phyloP scores from a whole-genome alignment of 345 rosid species.

The Mallotus nudiflorus region DNA sequence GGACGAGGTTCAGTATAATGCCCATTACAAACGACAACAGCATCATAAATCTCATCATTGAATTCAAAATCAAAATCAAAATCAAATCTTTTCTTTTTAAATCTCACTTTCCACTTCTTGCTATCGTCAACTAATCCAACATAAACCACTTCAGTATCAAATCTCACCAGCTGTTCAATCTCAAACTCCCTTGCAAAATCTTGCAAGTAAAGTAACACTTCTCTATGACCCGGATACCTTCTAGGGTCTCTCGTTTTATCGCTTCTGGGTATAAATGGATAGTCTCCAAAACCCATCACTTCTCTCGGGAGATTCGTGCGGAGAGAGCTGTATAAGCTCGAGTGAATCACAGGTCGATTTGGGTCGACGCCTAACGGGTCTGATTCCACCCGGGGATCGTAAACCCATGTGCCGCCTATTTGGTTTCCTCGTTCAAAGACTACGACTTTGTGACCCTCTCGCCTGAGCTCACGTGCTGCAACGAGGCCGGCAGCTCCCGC shows the following conservation, averaged over 20 bases:
- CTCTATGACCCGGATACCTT: constrained; percentile 68
- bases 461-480: constrained; percentile 73
- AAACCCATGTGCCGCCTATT: constrained; percentile 77
- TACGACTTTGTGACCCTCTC: constrained; percentile 78
- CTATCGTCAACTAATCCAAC: constrained; percentile 36
- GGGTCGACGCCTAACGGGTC: constrained; percentile 74
- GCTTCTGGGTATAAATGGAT: constrained; percentile 47
- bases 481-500: too few species aligned
- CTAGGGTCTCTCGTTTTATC: constrained; percentile 51
- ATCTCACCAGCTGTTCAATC: constrained; percentile 56
- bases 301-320: constrained; percentile 87
- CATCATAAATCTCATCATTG: constrained; percentile 56
- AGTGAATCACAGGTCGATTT: constrained; percentile 47
- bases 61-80: constrained; percentile 9
- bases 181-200: constrained; percentile 65
- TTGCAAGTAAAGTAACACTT: constrained; percentile 58
- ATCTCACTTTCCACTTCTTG: constrained; percentile 59
- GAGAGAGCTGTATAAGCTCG: constrained; percentile 75
- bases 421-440: constrained; percentile 65
- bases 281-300: constrained; percentile 72
- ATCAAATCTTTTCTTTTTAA: constrained; percentile 26
- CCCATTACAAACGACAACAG: constrained; percentile 72
- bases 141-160: constrained; percentile 52
- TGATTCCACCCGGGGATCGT: constrained; percentile 60
- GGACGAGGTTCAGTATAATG: constrained; percentile 69